Percentiles rank a stretch among this genome's conserved stretches.
These are phyloP conservation scores for Hirsutella rhossiliensis DNA, from an alignment of 2,329 filamentous ascomycete species.

Conservation along the genomic window DNA sequence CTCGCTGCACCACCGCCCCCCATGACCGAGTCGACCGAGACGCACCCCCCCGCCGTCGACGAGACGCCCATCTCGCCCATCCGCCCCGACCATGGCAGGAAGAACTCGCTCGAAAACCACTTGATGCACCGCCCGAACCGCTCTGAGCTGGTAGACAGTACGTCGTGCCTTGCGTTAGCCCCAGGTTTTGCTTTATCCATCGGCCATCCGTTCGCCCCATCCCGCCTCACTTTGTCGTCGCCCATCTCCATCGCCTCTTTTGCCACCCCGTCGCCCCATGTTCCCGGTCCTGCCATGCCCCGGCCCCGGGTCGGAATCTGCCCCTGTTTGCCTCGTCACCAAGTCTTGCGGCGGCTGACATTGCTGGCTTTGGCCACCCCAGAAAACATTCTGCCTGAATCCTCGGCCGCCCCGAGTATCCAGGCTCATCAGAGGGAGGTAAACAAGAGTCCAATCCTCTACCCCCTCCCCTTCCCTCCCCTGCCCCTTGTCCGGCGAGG, in stretches of 20 bases:
- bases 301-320: too few species aligned
- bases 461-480: neutral
- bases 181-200: neutral
- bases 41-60: constrained; percentile 25
- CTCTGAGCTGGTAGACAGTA: constrained; percentile 69
- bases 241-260: neutral
- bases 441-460: constrained; percentile 7
- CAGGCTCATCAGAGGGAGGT: constrained; percentile 69
- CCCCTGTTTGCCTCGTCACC: neutral
- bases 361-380: neutral
- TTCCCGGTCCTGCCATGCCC: too few species aligned
- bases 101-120: constrained; percentile 62
- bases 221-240: neutral
- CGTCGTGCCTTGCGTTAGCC: constrained; percentile 15
- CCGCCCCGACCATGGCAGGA: constrained; percentile 39
- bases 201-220: too few species aligned
- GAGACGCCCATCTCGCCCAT: constrained; percentile 40
- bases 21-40: constrained; percentile 17
- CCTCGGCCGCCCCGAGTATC: constrained; percentile 65
- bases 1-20: constrained; percentile 1
- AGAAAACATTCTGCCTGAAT: constrained; percentile 81
- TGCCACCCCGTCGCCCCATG: neutral
- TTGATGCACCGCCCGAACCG: constrained; percentile 63
- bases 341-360: neutral
- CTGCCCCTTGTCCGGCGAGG: neutral